Percentiles rank a stretch among this genome's conserved stretches.
Conservation (phyloP, 768 basidiomycete genomes). For the Suillus tomentosus region DNA sequence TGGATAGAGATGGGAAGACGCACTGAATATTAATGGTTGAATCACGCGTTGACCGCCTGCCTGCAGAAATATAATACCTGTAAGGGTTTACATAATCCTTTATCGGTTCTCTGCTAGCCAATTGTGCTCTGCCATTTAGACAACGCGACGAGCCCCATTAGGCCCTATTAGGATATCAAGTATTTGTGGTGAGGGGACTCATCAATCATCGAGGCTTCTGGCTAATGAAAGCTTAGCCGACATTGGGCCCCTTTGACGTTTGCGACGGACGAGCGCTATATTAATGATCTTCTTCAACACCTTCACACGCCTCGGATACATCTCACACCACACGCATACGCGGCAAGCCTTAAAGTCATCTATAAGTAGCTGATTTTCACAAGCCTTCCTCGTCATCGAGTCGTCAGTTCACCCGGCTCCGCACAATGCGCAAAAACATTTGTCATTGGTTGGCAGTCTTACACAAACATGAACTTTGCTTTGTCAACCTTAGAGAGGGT, state of each 20-base stretch:
- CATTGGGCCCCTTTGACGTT: neutral
- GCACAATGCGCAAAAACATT: neutral
- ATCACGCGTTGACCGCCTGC: slow-evolving; percentile 1
- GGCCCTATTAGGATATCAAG: neutral
- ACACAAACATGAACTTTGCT: neutral
- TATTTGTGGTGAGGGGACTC: neutral
- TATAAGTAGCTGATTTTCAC: slow-evolving; percentile 11
- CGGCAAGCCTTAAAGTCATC: too few relatives aligned
- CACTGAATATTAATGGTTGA: neutral
- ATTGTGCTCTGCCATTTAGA: slow-evolving; percentile 4
- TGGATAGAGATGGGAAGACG: slow-evolving; percentile 1
- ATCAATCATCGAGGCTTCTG: neutral
- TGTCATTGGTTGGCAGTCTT: neutral
- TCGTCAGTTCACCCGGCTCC: neutral
- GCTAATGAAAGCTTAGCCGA: neutral
- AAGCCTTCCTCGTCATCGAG: neutral
- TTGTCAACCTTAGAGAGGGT: neutral
- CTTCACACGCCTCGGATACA: slow-evolving; percentile 11
- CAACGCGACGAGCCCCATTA: neutral
- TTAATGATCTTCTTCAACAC: slow-evolving; percentile 10
- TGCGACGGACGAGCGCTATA: slow-evolving; percentile 16
- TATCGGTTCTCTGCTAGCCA: slow-evolving; percentile 6
- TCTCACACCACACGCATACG: slow-evolving; percentile 9
- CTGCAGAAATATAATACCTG: neutral
- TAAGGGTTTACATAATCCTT: slow-evolving; percentile 13